These are phyloP conservation scores for Xylariaceae sp. DNA, from an alignment of 2,329 filamentous ascomycete species.

Conservation along the genomic window DNA sequence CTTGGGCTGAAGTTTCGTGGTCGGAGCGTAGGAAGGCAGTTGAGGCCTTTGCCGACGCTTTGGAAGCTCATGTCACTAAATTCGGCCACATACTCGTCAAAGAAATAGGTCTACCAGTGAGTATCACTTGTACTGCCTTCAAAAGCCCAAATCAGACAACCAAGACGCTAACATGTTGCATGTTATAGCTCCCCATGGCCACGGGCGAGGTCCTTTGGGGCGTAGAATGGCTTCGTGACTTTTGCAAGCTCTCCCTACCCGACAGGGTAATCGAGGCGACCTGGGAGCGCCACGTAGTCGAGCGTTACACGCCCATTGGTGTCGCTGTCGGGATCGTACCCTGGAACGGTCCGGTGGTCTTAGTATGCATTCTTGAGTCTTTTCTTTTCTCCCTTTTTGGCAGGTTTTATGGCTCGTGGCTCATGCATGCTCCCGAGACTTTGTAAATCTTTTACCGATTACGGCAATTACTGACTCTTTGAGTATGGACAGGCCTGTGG, in stretches of 20 bases:
- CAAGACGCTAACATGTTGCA: neutral
- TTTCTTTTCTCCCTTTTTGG: too few species aligned
- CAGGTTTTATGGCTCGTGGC: too few species aligned
- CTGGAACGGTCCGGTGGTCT: conserved; percentile 67
- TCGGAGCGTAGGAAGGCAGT: conserved; percentile 40
- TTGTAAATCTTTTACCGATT: too few species aligned
- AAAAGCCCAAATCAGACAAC: neutral
- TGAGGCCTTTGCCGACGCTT: conserved; percentile 29
- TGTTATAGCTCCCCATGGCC: conserved; percentile 21
- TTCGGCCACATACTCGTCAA: conserved; percentile 25
- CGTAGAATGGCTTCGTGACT: conserved; percentile 39
- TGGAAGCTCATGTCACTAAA: conserved; percentile 21
- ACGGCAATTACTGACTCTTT: too few species aligned
- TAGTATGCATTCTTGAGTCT: too few species aligned
- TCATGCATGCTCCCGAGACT: too few species aligned
- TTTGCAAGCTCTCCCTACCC: conserved; percentile 28
- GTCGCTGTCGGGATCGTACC: conserved; percentile 57
- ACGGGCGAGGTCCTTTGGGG: conserved; percentile 34
- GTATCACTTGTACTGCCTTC: neutral
- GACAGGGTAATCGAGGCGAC: conserved; percentile 34
- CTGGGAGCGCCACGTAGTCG: conserved; percentile 43
- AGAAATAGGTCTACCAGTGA: conserved; percentile 31
- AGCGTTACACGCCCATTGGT: conserved; percentile 50
- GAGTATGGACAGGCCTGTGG: too few species aligned
- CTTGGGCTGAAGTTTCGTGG: conserved; percentile 50